Evolutionary conservation across 2,329 filamentous ascomycete genomes (phyloP), one percentile per base, ranked within the genome.

Genomic region (Ophiostoma perfectum): DNA sequence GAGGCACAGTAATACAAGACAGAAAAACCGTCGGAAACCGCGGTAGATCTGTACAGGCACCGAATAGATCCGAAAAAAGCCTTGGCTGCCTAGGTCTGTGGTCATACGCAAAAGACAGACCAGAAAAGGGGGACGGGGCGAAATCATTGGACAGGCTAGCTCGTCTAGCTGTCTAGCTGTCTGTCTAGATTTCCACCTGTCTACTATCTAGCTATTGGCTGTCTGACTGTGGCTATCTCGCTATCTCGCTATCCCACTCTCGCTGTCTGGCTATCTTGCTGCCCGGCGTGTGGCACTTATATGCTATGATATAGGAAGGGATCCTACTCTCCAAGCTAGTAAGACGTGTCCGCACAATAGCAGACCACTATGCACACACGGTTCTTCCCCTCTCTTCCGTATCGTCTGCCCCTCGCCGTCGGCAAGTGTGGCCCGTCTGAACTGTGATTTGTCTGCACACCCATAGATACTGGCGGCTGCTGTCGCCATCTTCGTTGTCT

Each of bases 221-320:
- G 49, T n/a, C 7, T 55, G 18, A 1, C 49, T 55, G 18, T 55
- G n/a, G n/a, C 18, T 27, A 55, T 11, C 60, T 63, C 60, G 60
- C 36, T 44, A 7, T 42, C 12, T 63, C 60, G 41, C 14, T 27
- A 55, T 44, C 9, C 60, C 9, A 7, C 14, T 4, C 2, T 16
- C 4, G 36, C 60, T 63, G 36, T n/a, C 42, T 55, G 49, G n/a
- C n/a, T 18, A 5, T 41, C 5, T n/a, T 6, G 41, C 36, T 12
- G 2, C 9, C 14, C 12, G n/a, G 47, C 5, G 60, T 63, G 38
- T 63, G 39, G 49, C n/a, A 55, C 60, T 63, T 63, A 63, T 2
- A 42, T 63, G 60, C 60, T 42, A 2, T 5, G 16, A 14, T 63
- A 63, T 63, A 63, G 39, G 60, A 39, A 63, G 60, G 60, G 60